Conservation (phyloP, 192 early-diverging fungal genomes). For the Coemansia sp. region DNA sequence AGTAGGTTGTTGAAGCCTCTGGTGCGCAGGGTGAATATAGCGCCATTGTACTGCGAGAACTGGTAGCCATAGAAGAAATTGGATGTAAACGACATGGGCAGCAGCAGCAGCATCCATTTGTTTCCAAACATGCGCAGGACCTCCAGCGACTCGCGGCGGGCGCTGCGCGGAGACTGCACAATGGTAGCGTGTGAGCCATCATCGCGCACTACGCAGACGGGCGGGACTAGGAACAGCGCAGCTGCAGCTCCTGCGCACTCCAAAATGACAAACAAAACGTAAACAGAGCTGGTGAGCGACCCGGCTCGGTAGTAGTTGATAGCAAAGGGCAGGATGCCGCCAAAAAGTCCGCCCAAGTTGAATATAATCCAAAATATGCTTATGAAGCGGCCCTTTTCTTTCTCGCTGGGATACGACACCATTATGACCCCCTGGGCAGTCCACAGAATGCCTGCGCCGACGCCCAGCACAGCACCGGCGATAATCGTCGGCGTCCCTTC, state of each 20-base stretch:
- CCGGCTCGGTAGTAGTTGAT: slow-evolving; percentile 59
- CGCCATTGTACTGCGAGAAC: slow-evolving; percentile 56
- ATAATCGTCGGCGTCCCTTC: slow-evolving; percentile 61
- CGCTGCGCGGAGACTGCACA: slow-evolving; percentile 54
- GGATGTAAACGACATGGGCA: slow-evolving; percentile 70
- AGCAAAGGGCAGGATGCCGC: slow-evolving; percentile 67
- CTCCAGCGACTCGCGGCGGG: slow-evolving; percentile 57
- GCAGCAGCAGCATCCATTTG: slow-evolving; percentile 65
- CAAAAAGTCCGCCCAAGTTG: slow-evolving; percentile 70
- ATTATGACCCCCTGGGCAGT: slow-evolving; percentile 76
- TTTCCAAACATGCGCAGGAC: slow-evolving; percentile 61
- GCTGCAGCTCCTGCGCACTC: slow-evolving; percentile 62
- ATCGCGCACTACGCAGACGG: slow-evolving; percentile 60
- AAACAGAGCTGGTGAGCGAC: slow-evolving; percentile 63
- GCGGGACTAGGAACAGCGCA: slow-evolving; percentile 59
- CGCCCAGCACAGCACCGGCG: slow-evolving; percentile 71
- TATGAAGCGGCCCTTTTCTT: slow-evolving; percentile 76
- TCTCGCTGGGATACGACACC: slow-evolving; percentile 76
- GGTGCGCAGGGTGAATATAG: slow-evolving; percentile 68
- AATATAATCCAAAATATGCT: slow-evolving; percentile 83
- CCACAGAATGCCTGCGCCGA: slow-evolving; percentile 70
- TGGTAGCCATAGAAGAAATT: slow-evolving; percentile 83
- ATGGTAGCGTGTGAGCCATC: slow-evolving; percentile 66
- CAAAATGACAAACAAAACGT: slow-evolving; percentile 69
- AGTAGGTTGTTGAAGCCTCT: slow-evolving; percentile 72